Conservation (phyloP, 2,329 filamentous ascomycete species). For the Nannizziopsis barbatae region DNA sequence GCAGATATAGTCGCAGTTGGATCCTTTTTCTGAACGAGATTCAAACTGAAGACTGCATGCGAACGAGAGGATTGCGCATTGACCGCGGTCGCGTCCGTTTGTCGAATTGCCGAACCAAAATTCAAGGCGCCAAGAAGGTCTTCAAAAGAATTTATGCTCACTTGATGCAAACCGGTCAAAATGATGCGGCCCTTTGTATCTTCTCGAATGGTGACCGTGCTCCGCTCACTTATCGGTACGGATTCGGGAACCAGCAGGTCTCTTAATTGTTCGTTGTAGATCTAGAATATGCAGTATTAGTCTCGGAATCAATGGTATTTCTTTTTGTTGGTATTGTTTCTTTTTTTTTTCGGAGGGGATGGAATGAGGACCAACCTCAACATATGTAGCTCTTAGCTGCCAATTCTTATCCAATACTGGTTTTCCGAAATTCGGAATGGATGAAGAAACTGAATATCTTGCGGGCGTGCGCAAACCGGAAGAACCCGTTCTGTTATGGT, state of each 20-base stretch:
- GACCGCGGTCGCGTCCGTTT: slow-evolving; percentile 93
- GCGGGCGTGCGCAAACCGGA: slow-evolving; percentile 70
- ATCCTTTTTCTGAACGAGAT: slow-evolving; percentile 69
- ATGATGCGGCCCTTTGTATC: slow-evolving; percentile 91
- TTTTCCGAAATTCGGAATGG: slow-evolving; percentile 38
- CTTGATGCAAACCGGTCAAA: slow-evolving; percentile 75
- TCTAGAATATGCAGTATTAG: slow-evolving; percentile 41
- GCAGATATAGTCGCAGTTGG: slow-evolving; percentile 40
- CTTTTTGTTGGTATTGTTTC: no score
- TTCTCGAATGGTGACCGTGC: slow-evolving; percentile 79
- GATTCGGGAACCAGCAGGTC: slow-evolving; percentile 76
- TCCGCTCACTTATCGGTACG: slow-evolving; percentile 57
- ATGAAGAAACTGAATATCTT: slow-evolving; percentile 54
- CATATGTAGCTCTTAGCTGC: slow-evolving; percentile 87
- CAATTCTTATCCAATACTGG: slow-evolving; percentile 59
- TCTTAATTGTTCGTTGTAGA: slow-evolving; percentile 92
- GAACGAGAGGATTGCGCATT: slow-evolving; percentile 97
- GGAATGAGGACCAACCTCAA: slow-evolving; percentile 41
- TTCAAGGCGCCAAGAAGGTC: slow-evolving; percentile 82
- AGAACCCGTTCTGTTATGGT: slow-evolving; percentile 50
- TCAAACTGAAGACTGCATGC: slow-evolving; percentile 92
- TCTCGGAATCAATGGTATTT: no score
- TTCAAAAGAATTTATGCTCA: slow-evolving; percentile 81
- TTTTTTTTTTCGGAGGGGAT: neutral
- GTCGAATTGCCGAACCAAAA: slow-evolving; percentile 85